phyloP scores from a whole-genome alignment of 208 protist genomes.

The Crithidia brevicula region DNA sequence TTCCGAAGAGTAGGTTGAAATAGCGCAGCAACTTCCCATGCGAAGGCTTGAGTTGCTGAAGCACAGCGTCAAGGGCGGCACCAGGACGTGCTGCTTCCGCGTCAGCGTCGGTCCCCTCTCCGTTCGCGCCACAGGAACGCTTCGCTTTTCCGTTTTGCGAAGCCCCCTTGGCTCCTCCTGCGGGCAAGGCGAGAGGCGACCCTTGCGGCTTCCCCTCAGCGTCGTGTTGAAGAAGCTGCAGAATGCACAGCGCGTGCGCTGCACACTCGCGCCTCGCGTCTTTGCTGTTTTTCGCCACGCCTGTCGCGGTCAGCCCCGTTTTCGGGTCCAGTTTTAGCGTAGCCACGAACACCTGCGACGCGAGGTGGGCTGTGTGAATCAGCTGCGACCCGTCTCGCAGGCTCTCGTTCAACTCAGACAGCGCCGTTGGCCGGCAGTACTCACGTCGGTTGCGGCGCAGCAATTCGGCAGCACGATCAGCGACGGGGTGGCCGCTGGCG shows the following conservation, averaged over 20 bases:
- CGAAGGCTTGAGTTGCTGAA: slow-evolving; percentile 46
- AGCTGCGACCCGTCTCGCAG: slow-evolving; percentile 38
- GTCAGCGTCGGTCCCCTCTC: neutral
- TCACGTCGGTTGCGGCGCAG: slow-evolving; percentile 23
- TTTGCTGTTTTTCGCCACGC: slow-evolving; percentile 48
- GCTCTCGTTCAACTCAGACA: slow-evolving; percentile 57
- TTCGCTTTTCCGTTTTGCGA: neutral
- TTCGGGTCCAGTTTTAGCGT: slow-evolving; percentile 52
- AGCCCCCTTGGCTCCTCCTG: neutral
- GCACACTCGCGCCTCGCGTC: slow-evolving; percentile 66
- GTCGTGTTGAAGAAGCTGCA: slow-evolving; percentile 34
- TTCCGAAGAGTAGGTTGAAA: slow-evolving; percentile 46
- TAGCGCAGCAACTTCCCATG: slow-evolving; percentile 49
- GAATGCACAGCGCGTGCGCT: slow-evolving; percentile 63
- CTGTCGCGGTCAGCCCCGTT: slow-evolving; percentile 46
- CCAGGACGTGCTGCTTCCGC: slow-evolving; percentile 9
- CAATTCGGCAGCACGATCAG: slow-evolving; percentile 54
- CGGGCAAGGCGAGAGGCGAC: neutral
- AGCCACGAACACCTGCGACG: slow-evolving; percentile 42
- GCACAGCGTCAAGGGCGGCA: slow-evolving; percentile 34
- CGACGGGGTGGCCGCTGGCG: slow-evolving; percentile 45
- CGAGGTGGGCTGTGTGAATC: slow-evolving; percentile 38
- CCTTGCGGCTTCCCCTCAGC: neutral
- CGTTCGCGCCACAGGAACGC: neutral
- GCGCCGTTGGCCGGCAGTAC: slow-evolving; percentile 21